phyloP scores from a whole-genome alignment of 441 rosid species.

The Aleurites moluccanus region DNA sequence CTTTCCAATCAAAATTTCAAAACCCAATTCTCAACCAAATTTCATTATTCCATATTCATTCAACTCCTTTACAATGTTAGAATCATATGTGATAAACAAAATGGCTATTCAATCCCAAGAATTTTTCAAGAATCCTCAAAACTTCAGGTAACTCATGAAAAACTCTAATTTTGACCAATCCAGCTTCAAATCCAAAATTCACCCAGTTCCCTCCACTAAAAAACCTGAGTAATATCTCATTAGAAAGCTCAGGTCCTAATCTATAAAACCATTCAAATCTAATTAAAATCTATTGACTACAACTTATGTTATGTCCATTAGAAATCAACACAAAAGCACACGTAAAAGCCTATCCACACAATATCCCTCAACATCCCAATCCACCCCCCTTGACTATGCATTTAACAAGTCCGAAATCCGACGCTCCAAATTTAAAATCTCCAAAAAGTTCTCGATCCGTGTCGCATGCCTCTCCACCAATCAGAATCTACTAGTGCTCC shows the following conservation, averaged over 20 bases:
- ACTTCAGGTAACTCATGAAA: conserved; percentile 21
- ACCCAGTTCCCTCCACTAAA: conserved; percentile 10
- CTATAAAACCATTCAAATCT: conserved; percentile 28
- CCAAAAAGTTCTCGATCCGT: conserved; percentile 42
- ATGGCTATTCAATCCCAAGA: conserved; percentile 12
- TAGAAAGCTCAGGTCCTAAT: conserved; percentile 46
- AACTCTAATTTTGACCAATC: conserved; percentile 46
- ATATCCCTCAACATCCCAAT: background rate
- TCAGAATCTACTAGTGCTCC: conserved; percentile 35
- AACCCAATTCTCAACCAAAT: conserved; percentile 27
- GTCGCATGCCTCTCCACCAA: conserved; percentile 49
- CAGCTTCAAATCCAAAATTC: conserved; percentile 31
- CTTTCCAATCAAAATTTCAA: conserved; percentile 12
- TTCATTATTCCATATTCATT: conserved; percentile 30
- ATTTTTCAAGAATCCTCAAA: conserved; percentile 22
- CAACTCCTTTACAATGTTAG: conserved; percentile 27
- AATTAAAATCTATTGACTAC: conserved; percentile 25
- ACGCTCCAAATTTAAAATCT: conserved; percentile 61
- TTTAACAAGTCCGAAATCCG: conserved; percentile 43
- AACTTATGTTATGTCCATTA: conserved; percentile 29
- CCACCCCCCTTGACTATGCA: conserved; percentile 1
- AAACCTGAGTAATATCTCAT: conserved; percentile 7
- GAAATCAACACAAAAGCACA: conserved; percentile 65
- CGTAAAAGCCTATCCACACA: conserved; percentile 17
- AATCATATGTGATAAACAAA: conserved; percentile 4